Percentiles rank a stretch among this genome's conserved stretches.
phyloP scores from a whole-genome alignment of 352 stramenopile species.

The Globisporangium irregulare region DNA sequence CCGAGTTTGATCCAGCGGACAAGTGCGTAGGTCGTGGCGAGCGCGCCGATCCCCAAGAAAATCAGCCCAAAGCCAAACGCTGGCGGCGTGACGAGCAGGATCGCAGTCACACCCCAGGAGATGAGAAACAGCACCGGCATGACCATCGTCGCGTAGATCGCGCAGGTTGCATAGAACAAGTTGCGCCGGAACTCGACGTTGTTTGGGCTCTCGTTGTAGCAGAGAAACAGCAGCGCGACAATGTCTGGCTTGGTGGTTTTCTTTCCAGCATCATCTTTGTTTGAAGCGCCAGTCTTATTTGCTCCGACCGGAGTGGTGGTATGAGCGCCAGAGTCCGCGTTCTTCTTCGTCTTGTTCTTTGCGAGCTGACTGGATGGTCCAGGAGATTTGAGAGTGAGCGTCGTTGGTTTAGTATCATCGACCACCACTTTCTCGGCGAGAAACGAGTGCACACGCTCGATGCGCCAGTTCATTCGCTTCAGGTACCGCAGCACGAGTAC shows the following conservation, averaged over 20 bases:
- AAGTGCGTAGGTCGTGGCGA: slow-evolving; percentile 44
- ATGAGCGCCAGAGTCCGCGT: neutral
- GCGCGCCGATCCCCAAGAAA: slow-evolving; percentile 57
- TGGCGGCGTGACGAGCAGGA: slow-evolving; percentile 67
- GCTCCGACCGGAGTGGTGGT: neutral
- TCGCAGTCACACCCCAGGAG: slow-evolving; percentile 68
- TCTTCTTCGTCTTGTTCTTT: slow-evolving; percentile 19
- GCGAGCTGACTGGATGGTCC: neutral
- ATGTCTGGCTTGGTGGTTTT: slow-evolving; percentile 47
- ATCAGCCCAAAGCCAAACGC: slow-evolving; percentile 77
- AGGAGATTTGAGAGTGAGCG: too few species aligned
- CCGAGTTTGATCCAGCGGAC: slow-evolving; percentile 65
- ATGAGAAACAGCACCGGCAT: slow-evolving; percentile 63
- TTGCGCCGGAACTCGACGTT: slow-evolving; percentile 75
- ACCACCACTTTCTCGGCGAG: slow-evolving; percentile 57
- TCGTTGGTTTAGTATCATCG: neutral
- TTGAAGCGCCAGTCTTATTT: neutral
- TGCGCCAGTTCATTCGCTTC: slow-evolving; percentile 72
- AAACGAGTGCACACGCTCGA: slow-evolving; percentile 78
- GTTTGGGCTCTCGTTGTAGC: slow-evolving; percentile 56
- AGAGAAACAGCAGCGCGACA: slow-evolving; percentile 75
- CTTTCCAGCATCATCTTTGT: neutral
- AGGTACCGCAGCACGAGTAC: slow-evolving; percentile 57
- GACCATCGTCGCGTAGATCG: slow-evolving; percentile 51
- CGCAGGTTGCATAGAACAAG: slow-evolving; percentile 67